These are phyloP conservation scores for Thelephora ganbajun DNA, from an alignment of 768 basidiomycete genomes.

Conservation along the genomic window DNA sequence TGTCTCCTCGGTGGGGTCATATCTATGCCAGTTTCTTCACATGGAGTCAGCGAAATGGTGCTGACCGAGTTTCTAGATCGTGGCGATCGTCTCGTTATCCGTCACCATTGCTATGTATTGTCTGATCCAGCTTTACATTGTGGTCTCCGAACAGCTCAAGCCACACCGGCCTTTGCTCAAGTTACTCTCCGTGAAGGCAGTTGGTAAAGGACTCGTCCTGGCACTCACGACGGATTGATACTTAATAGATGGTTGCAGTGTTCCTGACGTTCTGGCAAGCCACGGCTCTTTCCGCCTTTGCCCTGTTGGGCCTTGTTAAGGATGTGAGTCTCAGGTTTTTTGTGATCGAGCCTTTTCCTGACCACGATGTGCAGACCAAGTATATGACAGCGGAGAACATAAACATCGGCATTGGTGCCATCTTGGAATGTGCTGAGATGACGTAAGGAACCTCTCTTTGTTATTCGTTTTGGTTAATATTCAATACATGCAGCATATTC, in stretches of 20 bases:
- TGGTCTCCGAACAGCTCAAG: conserved; percentile 37
- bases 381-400: conserved; percentile 68
- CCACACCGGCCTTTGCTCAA: conserved; percentile 52
- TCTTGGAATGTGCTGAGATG: conserved; percentile 67
- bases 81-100: conserved; percentile 47
- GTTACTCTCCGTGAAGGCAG: conserved; percentile 59
- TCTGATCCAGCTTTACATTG: conserved; percentile 54
- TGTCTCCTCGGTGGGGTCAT: conserved; percentile 56
- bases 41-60: not conserved
- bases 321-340: conserved; percentile 25
- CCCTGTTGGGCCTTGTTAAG: conserved; percentile 46
- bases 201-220: conserved; percentile 29
- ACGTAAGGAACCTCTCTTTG: conserved; percentile 27
- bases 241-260: conserved; percentile 18
- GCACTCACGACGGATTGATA: not conserved
- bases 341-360: not conserved
- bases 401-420: conserved; percentile 53
- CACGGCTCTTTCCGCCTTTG: conserved; percentile 40
- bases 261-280: conserved; percentile 74
- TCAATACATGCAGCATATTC: conserved; percentile 34
- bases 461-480: not conserved
- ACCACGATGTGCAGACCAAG: conserved; percentile 25
- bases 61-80: conserved; percentile 26
- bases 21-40: conserved; percentile 34
- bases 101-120: conserved; percentile 74